These are phyloP conservation scores for Cercospora sp. DNA, from an alignment of 2,329 filamentous ascomycete genomes.

Conservation along the genomic window DNA sequence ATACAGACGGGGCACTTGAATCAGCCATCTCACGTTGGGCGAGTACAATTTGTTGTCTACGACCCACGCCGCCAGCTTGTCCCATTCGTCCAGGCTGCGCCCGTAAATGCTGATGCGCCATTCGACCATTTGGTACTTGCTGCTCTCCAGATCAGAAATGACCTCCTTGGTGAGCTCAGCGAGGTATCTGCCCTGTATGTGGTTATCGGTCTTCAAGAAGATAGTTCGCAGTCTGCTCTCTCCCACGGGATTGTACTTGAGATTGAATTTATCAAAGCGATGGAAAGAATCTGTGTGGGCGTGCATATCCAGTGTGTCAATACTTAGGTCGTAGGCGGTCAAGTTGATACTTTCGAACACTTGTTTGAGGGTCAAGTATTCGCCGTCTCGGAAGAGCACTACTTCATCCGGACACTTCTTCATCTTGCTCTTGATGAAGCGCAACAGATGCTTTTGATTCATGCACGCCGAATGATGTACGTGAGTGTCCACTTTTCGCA, in stretches of 20 bases:
- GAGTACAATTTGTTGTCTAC: slow-evolving; percentile 98
- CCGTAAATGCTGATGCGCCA: slow-evolving; percentile 99
- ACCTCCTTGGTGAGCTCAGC: slow-evolving; percentile 98
- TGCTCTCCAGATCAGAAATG: slow-evolving; percentile 93
- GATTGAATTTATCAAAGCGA: slow-evolving; percentile 98
- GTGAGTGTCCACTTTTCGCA: slow-evolving; percentile 97
- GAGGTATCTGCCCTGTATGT: slow-evolving; percentile 90
- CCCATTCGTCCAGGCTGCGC: slow-evolving; percentile 89
- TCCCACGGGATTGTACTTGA: slow-evolving; percentile 97
- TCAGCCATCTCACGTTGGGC: slow-evolving; percentile 94
- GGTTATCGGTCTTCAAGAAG: slow-evolving; percentile 98
- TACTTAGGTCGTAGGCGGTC: slow-evolving; percentile 95
- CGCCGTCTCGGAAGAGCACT: slow-evolving; percentile 88
- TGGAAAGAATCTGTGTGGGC: slow-evolving; percentile 98
- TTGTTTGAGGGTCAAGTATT: slow-evolving; percentile 83
- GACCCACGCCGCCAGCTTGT: slow-evolving; percentile 95
- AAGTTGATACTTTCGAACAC: slow-evolving; percentile 97
- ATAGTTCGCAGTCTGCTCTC: slow-evolving; percentile 96
- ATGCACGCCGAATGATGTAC: slow-evolving; percentile 99
- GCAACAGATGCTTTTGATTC: slow-evolving; percentile 97
- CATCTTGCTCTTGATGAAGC: slow-evolving; percentile 99
- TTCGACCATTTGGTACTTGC: slow-evolving; percentile 99
- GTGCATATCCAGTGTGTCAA: slow-evolving; percentile 99
- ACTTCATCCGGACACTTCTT: slow-evolving; percentile 96
- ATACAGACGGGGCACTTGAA: slow-evolving; percentile 91